Base-by-base conservation (phyloP, 2,329 filamentous ascomycete genomes). In the Penicillium aurantiogriseum region DNA sequence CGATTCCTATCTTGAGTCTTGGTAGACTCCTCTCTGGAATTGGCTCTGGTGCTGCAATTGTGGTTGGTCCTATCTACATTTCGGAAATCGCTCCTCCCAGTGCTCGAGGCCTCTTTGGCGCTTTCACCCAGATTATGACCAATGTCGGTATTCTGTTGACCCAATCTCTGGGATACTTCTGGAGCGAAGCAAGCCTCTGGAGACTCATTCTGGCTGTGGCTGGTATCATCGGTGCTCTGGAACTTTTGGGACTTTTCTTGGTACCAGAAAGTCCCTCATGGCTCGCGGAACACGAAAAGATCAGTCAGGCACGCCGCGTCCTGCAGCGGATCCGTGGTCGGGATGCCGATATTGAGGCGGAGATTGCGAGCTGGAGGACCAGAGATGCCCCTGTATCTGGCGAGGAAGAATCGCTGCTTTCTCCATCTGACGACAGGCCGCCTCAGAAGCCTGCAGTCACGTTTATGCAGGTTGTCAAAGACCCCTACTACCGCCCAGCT, bases 61-160 rank as follows among this genome's bases (percentile, higher is more conserved):
- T 99, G 21, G 90, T 97, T 36, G 92, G 95, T 3, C 94, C 94
- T 0, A 85, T 99, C 21, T 99, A 96, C 79, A 91, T 99, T 65
- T 92, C 91, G 45, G 94, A 99, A 75, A 84, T 97, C 27, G 88
- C 92, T 0, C 94, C 93, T 4, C 85, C 85, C 0, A 78, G 81
- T 17, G 84, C 88, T 63, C 85, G 87, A 54, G 92, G 92, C 5
- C 85, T 96, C 61, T 97, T 96, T 66, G 85, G 85, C 11, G 80
- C 82, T 36, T 78, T 95, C 75, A 97, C 94, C 0, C 93, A 99
- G 72, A 87, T 97, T 69, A 92, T 92, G 75, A 92, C 92, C 79
- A 97, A 97, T 69, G 79, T 92, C 25, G 94, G 94, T 55, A 97
- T 99, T 52, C 77, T 99, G 43, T 77, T 86, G 27, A 88, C 92